phyloP scores from a whole-genome alignment of 176 grass and related monocot genomes.

The Pontederia crassipes region DNA sequence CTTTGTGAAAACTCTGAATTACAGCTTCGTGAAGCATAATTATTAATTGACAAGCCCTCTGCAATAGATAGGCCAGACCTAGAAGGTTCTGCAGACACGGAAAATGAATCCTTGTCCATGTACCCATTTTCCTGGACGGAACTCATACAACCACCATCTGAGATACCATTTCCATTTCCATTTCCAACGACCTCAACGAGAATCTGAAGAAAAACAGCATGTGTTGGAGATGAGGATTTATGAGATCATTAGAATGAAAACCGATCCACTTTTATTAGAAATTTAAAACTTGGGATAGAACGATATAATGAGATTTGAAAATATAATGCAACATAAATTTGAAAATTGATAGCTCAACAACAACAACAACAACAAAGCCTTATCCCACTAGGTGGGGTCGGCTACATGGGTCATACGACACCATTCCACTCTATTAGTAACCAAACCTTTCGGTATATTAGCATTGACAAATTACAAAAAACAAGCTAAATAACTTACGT shows the following conservation, averaged over 20 bases:
- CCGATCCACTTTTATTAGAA: too few species aligned
- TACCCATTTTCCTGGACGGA: constrained; percentile 62
- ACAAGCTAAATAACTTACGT: constrained; percentile 37
- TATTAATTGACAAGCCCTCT: constrained; percentile 56
- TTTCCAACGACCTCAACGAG: constrained; percentile 58
- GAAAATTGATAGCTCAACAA: too few species aligned
- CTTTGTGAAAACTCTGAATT: constrained; percentile 44
- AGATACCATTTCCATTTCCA: constrained; percentile 36
- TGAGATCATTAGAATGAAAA: background rate
- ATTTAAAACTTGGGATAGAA: too few species aligned
- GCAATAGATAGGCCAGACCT: constrained; percentile 41
- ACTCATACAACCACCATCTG: constrained; percentile 58
- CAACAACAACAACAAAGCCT: too few species aligned
- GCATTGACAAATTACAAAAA: constrained; percentile 2
- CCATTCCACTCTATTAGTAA: too few species aligned
- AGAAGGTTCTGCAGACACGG: constrained; percentile 46
- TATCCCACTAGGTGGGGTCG: too few species aligned
- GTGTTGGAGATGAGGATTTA: background rate
- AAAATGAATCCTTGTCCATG: constrained; percentile 49
- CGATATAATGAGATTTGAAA: too few species aligned
- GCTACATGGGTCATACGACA: too few species aligned
- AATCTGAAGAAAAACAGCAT: constrained; percentile 56
- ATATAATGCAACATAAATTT: too few species aligned
- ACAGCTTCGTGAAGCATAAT: constrained; percentile 56
- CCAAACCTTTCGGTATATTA: too few species aligned